phyloP scores from a whole-genome alignment of 83 land plant genomes.

The Thuja plicata region DNA sequence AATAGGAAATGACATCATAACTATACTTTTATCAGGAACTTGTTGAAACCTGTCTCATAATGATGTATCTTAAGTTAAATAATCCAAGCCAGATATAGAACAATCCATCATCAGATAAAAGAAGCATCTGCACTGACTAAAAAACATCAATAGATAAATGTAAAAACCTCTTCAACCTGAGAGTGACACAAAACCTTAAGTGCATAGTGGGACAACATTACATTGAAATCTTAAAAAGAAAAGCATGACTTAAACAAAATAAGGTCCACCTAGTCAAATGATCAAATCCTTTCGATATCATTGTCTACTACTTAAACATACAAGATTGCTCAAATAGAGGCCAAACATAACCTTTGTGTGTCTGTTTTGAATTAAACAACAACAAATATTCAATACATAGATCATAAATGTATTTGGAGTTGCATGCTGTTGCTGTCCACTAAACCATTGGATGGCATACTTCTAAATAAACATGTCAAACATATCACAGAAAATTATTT shows the following conservation, averaged over 20 bases:
- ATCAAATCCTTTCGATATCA: not conserved
- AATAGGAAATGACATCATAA: not conserved
- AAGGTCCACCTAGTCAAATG: not conserved
- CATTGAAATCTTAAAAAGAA: not conserved
- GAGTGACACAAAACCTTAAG: not conserved
- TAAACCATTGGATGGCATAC: not conserved
- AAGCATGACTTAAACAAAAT: not conserved
- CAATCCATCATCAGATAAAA: not conserved
- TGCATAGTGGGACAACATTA: not conserved
- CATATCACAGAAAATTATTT: not conserved
- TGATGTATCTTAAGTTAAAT: not conserved
- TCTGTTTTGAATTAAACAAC: not conserved
- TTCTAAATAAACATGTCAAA: not conserved
- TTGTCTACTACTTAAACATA: not conserved
- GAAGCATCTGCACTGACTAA: not conserved
- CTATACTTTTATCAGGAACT: not conserved
- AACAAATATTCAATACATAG: not conserved
- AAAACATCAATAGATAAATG: not conserved
- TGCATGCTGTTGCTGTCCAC: not conserved
- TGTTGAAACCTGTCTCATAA: not conserved
- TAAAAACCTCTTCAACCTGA: not conserved
- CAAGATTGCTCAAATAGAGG: not conserved
- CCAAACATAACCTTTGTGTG: not conserved
- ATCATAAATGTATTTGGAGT: not conserved
- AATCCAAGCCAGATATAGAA: not conserved